These are phyloP conservation scores for Aspergillus fijiensis DNA, from an alignment of 2,329 filamentous ascomycete species.

Conservation along the genomic window DNA sequence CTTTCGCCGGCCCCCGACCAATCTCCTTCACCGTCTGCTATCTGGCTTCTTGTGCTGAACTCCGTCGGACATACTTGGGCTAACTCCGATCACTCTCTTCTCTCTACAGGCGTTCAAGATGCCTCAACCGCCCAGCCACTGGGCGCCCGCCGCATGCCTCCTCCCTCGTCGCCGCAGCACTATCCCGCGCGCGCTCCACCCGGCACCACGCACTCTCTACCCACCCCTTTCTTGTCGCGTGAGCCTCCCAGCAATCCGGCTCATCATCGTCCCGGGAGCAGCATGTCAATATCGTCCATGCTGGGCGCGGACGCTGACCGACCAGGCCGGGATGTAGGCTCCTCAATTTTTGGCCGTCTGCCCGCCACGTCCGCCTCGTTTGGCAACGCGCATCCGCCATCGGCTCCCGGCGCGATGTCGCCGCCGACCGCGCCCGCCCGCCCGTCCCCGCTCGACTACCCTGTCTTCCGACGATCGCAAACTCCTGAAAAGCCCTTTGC, in stretches of 20 bases:
- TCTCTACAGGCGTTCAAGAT: constrained; percentile 29
- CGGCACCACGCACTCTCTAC: constrained; percentile 40
- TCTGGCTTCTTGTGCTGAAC: not conserved
- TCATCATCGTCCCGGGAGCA: constrained; percentile 59
- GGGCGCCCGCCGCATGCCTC: constrained; percentile 49
- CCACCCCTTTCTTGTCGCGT: constrained; percentile 48
- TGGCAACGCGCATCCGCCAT: constrained; percentile 32
- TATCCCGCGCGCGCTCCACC: constrained; percentile 44
- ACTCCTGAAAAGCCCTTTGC: constrained; percentile 69
- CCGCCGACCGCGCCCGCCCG: constrained; percentile 43
- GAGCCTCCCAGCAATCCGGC: constrained; percentile 55
- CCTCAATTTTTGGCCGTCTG: constrained; percentile 51
- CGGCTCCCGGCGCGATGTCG: constrained; percentile 43
- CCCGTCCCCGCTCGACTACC: constrained; percentile 58
- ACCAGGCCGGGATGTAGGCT: constrained; percentile 46
- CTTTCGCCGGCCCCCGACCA: not conserved
- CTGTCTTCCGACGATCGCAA: constrained; percentile 64
- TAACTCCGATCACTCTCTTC: constrained; percentile 12
- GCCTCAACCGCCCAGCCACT: constrained; percentile 36
- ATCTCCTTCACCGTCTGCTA: not conserved
- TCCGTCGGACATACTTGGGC: constrained; percentile 2
- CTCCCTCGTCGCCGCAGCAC: constrained; percentile 52
- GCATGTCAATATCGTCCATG: constrained; percentile 74
- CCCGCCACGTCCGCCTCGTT: constrained; percentile 36
- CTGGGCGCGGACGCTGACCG: constrained; percentile 57